Percentiles rank a stretch among this genome's conserved stretches.
Conservation (phyloP, 768 basidiomycete genomes). For the Suillus bovinus region DNA sequence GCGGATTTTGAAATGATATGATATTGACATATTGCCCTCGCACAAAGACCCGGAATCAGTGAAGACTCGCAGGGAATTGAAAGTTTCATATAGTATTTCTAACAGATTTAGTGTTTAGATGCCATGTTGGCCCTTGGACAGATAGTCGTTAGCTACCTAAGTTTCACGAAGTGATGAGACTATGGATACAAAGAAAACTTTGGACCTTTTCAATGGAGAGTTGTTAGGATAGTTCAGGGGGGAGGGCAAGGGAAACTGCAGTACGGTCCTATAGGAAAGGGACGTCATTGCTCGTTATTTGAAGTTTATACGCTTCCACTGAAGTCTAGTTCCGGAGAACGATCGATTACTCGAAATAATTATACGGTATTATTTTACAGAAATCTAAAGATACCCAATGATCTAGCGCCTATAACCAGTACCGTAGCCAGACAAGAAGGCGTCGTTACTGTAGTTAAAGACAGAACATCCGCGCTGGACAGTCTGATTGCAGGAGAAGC, state of each 20-base stretch:
- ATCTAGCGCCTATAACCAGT: background rate
- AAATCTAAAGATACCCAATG: background rate
- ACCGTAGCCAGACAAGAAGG: slow-evolving; percentile 21
- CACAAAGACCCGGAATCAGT: background rate
- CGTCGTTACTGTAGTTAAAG: slow-evolving; percentile 29
- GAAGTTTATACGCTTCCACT: background rate
- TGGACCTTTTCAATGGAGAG: background rate
- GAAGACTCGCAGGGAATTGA: background rate
- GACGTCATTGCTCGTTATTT: background rate
- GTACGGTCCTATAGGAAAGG: too few species aligned
- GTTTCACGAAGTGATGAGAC: background rate
- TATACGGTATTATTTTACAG: background rate
- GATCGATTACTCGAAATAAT: background rate
- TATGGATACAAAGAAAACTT: background rate
- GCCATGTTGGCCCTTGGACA: background rate
- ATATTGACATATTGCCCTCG: background rate
- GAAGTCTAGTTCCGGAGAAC: background rate
- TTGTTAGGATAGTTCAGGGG: background rate
- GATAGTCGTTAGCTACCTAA: background rate
- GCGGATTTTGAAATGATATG: background rate
- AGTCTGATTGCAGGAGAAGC: slow-evolving; percentile 36
- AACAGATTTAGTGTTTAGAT: background rate
- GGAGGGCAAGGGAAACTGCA: background rate
- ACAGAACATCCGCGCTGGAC: slow-evolving; percentile 32
- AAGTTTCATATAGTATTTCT: background rate